Evolutionary conservation across 75 land plant genomes (phyloP).

Genomic region (Adiantum capillusveneris): DNA sequence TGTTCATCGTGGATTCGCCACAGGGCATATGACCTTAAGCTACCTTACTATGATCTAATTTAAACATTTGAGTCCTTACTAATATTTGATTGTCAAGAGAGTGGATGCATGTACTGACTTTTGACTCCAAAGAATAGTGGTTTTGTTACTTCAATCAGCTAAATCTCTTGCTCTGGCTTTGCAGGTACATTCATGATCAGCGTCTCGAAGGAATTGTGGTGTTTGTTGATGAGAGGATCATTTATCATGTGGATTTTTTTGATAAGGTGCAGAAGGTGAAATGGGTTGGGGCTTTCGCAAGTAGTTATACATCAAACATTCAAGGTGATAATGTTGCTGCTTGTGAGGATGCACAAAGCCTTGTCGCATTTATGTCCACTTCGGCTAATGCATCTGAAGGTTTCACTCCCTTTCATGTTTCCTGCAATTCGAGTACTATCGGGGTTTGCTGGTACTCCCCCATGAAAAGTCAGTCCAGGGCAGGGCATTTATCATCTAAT

Average conservation of each 20-base stretch:
- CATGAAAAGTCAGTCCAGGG: too few species aligned
- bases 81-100: too few species aligned
- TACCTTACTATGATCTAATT: too few species aligned
- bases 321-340: background rate
- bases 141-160: too few species aligned
- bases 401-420: slow-evolving; percentile 48
- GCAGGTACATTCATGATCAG: slow-evolving; percentile 58
- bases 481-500: slow-evolving; percentile 13
- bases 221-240: slow-evolving; percentile 87
- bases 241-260: slow-evolving; percentile 72
- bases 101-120: too few species aligned
- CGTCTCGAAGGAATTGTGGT: slow-evolving; percentile 78
- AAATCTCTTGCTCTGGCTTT: background rate
- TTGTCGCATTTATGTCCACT: too few species aligned
- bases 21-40: too few species aligned
- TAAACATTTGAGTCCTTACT: too few species aligned
- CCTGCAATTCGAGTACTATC: slow-evolving; percentile 60
- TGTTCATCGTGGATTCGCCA: too few species aligned
- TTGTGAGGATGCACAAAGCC: slow-evolving; percentile 8
- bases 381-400: background rate
- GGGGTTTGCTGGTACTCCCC: slow-evolving; percentile 67
- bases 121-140: too few species aligned
- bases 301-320: slow-evolving; percentile 35
- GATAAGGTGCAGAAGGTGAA: slow-evolving; percentile 71
- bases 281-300: slow-evolving; percentile 79